Base-by-base conservation (phyloP, 192 early-diverging fungal species). In the Coemansia sp. region DNA sequence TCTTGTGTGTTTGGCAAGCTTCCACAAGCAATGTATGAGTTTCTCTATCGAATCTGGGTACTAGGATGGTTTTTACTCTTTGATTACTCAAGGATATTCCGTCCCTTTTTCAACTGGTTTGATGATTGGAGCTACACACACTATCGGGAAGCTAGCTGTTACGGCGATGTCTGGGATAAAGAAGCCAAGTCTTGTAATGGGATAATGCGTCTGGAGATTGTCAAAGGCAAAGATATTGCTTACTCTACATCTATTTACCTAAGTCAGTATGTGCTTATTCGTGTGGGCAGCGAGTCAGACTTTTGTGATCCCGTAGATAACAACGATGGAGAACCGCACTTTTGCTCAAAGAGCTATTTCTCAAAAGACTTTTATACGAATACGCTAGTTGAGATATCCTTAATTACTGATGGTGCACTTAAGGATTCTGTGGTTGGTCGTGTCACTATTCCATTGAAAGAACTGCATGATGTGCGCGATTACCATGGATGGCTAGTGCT, bases 401-500 rank as follows among this genome's bases (percentile, higher is more conserved):
- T 78, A 5, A 34, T 60, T 28, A 72, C 65, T 26, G 69, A 71
- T 25, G 75, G 75, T 9, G 22, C 49, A 7, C 62, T 56, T 21
- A 57, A n/a, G 14, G 69, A 78, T 26, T 55, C 64, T 0, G 41
- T 71, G 23, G 75, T 68, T 0, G 75, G 75, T 1, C 44, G 75
- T 0, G 69, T 72, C 5, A 54, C 58, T 1, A 23, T 78, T n/a
- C 75, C 69, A 0, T 22, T 72, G 18, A 71, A 72, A 22, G 75
- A 71, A 32, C 63, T 78, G 49, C 24, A 54, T 12, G 75, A 68
- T 38, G 75, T 78, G 9, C 26, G 75, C n/a, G 58, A 63, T 16
- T 72, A 41, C 22, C 65, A 78, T 24, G 75, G 69, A 7, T 78
- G 75, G 75, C n/a, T 78, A 22, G 60, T 47, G 0, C 31, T 78